These are phyloP conservation scores for Leccinum barrowsii DNA, from an alignment of 768 basidiomycete genomes.

Conservation along the genomic window DNA sequence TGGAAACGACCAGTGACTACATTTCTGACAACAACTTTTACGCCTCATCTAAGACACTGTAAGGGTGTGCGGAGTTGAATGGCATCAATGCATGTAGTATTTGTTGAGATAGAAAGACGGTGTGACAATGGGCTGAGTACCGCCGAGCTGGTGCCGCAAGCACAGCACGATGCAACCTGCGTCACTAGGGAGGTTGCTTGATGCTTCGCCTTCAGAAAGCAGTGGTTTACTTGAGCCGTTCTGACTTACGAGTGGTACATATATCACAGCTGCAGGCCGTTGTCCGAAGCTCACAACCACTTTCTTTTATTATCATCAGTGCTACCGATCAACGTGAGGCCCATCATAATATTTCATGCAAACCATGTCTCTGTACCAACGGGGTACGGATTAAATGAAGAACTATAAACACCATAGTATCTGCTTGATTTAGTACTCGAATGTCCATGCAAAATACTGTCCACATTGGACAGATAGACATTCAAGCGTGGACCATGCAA, in stretches of 20 bases:
- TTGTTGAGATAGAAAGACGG: neutral
- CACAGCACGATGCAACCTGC: too few relatives aligned
- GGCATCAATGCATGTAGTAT: neutral
- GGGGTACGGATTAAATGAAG: neutral
- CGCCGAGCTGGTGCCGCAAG: too few relatives aligned
- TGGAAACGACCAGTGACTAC: neutral
- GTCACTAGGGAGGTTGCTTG: too few relatives aligned
- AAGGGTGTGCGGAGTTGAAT: neutral
- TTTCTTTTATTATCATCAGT: too few relatives aligned
- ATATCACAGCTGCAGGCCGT: too few relatives aligned
- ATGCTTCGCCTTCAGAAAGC: neutral
- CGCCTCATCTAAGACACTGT: neutral
- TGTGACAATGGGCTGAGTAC: too few relatives aligned
- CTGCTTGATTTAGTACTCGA: slow-evolving; percentile 75
- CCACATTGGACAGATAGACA: slow-evolving; percentile 32
- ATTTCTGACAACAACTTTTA: neutral
- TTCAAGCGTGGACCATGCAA: slow-evolving; percentile 76
- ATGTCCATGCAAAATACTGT: slow-evolving; percentile 43
- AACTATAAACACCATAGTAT: slow-evolving; percentile 29
- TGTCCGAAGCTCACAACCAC: too few relatives aligned
- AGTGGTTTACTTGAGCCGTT: too few relatives aligned
- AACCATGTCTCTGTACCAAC: neutral
- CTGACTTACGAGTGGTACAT: too few relatives aligned
- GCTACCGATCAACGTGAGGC: too few relatives aligned
- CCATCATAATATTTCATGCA: too few relatives aligned